phyloP scores from a whole-genome alignment of 345 rosid genomes.

The Erodium maritimum region DNA sequence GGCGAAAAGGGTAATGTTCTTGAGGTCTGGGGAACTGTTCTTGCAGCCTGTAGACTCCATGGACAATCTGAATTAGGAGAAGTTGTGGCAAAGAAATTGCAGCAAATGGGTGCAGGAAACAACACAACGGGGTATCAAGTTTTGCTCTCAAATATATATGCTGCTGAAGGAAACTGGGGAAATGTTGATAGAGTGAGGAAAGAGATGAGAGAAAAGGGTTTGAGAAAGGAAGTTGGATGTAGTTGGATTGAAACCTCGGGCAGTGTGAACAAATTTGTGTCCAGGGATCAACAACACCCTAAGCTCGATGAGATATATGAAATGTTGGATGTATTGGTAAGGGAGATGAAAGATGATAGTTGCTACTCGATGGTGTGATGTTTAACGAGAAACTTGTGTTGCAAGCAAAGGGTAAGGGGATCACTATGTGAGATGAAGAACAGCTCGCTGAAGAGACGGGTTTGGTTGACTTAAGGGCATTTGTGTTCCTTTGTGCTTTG shows the following conservation, averaged over 20 bases:
- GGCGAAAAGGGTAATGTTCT: constrained; percentile 53
- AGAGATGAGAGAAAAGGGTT: constrained; percentile 59
- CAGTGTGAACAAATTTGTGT: constrained; percentile 38
- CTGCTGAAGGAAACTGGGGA: constrained; percentile 67
- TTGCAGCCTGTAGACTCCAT: constrained; percentile 68
- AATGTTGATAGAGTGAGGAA: constrained; percentile 59
- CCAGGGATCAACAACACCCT: constrained; percentile 55
- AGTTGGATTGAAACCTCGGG: constrained; percentile 68
- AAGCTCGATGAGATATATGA: constrained; percentile 38
- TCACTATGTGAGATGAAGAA: not conserved
- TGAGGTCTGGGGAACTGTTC: constrained; percentile 85
- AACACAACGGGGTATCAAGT: constrained; percentile 54
- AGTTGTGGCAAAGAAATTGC: constrained; percentile 43
- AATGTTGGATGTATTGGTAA: constrained; percentile 35
- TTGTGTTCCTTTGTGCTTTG: not conserved
- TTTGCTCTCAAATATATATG: constrained; percentile 78
- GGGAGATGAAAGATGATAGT: constrained; percentile 36
- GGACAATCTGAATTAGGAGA: constrained; percentile 53
- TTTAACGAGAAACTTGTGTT: not conserved
- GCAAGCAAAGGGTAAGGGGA: not conserved
- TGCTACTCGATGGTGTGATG: not conserved
- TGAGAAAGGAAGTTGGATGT: constrained; percentile 59
- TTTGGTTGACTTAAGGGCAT: not conserved
- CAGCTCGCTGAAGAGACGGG: constrained; percentile 6
- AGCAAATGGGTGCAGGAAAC: constrained; percentile 28